Evolutionary conservation across 2,329 filamentous ascomycete genomes (phyloP), one percentile per base, ranked within the genome.

Genomic region (Aspergillus awamori): DNA sequence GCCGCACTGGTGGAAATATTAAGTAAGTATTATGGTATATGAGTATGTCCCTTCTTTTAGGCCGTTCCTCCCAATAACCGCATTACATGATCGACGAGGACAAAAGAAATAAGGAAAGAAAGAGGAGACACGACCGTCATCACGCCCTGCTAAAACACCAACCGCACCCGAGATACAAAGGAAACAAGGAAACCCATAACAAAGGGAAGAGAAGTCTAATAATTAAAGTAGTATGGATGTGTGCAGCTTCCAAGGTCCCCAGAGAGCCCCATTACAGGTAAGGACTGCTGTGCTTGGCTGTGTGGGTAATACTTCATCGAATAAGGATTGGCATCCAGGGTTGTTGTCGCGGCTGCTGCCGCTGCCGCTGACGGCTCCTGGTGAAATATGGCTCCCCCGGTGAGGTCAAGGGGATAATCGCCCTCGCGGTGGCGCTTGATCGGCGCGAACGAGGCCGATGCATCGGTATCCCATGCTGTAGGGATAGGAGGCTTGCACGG

Each of bases 221-320:
- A 70, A 20, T 66, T 63, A 57, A 71, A 74, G 59, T 72, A 72
- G 45, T 72, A 74, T 5, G 71, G 72, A 20, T 69, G 64, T 7
- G 60, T 53, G 47, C 64, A 71, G 2, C 58, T 58, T 8, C 65
- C 64, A 33, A 71, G 57, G 7, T 62, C 64, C 5, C 65, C 67
- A 2, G 65, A 57, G 4, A 67, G 57, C 10, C 63, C 58, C 8
- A 61, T 60, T 26, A 63, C 33, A 49, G 69, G 54, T 24, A 64
- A 49, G 17, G 60, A 53, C 11, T 45, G 48, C 11, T 56, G 61
- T 24, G 38, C 28, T 49, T 54, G 65, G 39, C 36, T 57, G 24
- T 65, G 65, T 4, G 58, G 38, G 43, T 68, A 66, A 20, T 63
- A 67, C 43, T 60, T 63, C 38, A 68, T 38, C 4, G 65, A 53